Percentiles rank a stretch among this genome's conserved stretches.
Evolutionary conservation across 257 asterid species (phyloP).

Genomic region (Solanum paucissectum): DNA sequence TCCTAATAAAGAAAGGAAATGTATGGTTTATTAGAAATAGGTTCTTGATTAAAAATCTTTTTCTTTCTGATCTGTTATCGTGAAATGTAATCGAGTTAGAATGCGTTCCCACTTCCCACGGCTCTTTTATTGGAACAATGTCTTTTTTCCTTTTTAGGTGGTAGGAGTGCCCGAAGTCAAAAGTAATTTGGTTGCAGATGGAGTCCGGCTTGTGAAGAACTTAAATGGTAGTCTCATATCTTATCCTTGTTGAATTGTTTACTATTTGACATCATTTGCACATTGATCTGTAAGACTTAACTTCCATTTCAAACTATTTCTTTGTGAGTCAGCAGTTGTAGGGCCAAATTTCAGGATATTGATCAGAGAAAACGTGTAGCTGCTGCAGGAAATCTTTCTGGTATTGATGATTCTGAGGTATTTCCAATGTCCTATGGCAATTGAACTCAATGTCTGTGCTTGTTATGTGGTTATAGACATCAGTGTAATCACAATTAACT

Average conservation of each 20-base stretch:
- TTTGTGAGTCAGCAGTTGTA: slow-evolving; percentile 19
- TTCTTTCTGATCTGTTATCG: not conserved
- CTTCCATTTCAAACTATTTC: not conserved
- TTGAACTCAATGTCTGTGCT: not conserved
- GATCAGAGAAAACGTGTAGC: slow-evolving; percentile 2
- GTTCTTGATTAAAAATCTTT: not conserved
- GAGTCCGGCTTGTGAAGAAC: not conserved
- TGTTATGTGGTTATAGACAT: not conserved
- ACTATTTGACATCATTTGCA: not conserved
- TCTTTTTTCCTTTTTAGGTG: not conserved
- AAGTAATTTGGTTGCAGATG: not conserved
- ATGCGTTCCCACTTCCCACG: not conserved
- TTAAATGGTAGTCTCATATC: not conserved
- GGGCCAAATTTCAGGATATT: slow-evolving; percentile 1
- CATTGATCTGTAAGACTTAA: not conserved
- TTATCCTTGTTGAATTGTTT: not conserved
- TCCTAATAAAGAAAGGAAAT: not conserved
- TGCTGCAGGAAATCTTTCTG: slow-evolving; percentile 23
- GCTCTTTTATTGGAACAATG: not conserved
- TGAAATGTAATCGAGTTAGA: not conserved
- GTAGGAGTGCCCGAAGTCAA: not conserved
- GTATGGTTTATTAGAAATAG: not conserved
- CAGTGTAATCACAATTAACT: not conserved
- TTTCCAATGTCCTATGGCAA: not conserved
- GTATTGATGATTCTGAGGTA: slow-evolving; percentile 56